Base-by-base conservation (phyloP, 2,329 filamentous ascomycete genomes). In the Ophiostoma sp. region DNA sequence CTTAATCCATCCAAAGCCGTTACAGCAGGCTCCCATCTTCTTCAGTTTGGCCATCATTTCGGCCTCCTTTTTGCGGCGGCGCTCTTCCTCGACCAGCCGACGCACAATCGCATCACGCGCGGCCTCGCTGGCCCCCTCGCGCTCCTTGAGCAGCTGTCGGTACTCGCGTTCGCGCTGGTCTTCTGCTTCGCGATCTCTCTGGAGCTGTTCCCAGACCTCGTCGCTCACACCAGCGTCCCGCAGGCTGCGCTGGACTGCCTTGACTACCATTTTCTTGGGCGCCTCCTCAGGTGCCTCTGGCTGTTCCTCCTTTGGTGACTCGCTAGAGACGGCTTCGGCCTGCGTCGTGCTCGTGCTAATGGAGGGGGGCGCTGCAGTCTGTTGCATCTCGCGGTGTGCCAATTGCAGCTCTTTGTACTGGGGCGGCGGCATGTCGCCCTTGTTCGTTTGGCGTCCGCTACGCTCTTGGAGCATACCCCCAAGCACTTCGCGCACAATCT, bases 211-310 rank as follows among this genome's bases (percentile, higher is more conserved):
- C 89, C 89, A 91, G 0, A 86, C 78, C 6, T 78, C 84, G 67
- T 90, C 87, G 8, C 81, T 84, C 0, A 91, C 87, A 0, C 85
- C 85, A 0, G 80, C 76, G 71, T 91, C 89, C 11, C 88, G 82
- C 4, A 74, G 4, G 4, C 31, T 57, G 7, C 3, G 20, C 15
- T 33, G 44, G 33, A 11, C 2, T n/a, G 15, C 23, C 1, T 27
- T 44, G n/a, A 8, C 15, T 20, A n/a, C 36, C 31, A 10, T 17
- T 27, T 36, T 35, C 39, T 36, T 39, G 31, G 17, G 27, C 39
- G 5, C 23, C 20, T 36, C 11, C 8, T 36, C 33, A 1, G 33
- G 60, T 35, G 31, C 15, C 15, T 64, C 20, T 17, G 20, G 20
- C 20, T n/a, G 20, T 8, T 39, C 62, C 20, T 65, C 44, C 10